Conservation (phyloP, 805 yeast species). For the Starmerella potacharoeniae region DNA sequence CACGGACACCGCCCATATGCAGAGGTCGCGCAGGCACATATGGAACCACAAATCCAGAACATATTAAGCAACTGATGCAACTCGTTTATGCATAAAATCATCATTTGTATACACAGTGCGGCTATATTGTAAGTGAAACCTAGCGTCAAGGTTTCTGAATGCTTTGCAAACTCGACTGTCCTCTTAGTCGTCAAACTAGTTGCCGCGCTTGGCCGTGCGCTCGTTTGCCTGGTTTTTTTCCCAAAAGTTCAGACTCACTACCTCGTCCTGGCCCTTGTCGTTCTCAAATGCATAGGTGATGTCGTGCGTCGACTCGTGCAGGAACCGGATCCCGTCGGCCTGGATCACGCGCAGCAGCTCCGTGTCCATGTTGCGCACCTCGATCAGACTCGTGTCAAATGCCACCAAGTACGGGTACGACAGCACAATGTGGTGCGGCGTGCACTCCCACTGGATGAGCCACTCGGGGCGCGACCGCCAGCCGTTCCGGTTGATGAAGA, state of each 20-base stretch:
- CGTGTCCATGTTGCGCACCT: constrained; percentile 80
- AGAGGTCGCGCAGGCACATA: too few relatives aligned
- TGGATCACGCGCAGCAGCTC: constrained; percentile 77
- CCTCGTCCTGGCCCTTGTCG: constrained; percentile 81
- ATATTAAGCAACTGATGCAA: too few relatives aligned
- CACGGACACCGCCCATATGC: too few relatives aligned
- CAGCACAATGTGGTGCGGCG: constrained; percentile 81
- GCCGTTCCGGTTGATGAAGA: constrained; percentile 87
- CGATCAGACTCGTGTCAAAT: constrained; percentile 82
- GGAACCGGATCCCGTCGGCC: constrained; percentile 81
- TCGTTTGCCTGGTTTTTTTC: constrained; percentile 21
- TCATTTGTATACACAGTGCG: too few relatives aligned
- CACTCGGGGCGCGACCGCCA: constrained; percentile 93
- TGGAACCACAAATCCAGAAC: too few relatives aligned
- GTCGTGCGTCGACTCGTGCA: constrained; percentile 86
- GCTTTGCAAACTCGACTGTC: background rate
- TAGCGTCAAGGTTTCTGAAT: background rate
- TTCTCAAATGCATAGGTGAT: constrained; percentile 86
- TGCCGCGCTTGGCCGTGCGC: background rate
- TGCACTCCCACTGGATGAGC: constrained; percentile 95
- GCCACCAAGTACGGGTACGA: constrained; percentile 91
- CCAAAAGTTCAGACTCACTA: constrained; percentile 89
- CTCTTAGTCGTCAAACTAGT: background rate
- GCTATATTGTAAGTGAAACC: too few relatives aligned
- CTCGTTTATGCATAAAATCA: too few relatives aligned